Base-by-base conservation (phyloP, 208 protist species). In the Trypanosoma brucei region DNA sequence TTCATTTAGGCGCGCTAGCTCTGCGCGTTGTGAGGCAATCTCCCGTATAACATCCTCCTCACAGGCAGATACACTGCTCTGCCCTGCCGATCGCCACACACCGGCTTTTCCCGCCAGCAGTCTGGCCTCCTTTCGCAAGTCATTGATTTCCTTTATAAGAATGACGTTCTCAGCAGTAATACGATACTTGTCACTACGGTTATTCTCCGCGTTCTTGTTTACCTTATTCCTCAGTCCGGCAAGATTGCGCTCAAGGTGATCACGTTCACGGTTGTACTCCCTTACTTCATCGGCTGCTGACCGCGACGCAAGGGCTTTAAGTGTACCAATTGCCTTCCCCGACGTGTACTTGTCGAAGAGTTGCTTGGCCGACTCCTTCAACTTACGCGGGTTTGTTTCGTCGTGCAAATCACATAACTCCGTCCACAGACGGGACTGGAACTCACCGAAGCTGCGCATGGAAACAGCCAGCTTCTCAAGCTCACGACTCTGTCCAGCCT, bases 71-170 rank as follows among this genome's bases (percentile, higher is more conserved):
- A 76, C 64, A n/a, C 70, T 71, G n/a, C 13, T 62, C 0, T 78
- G 75, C 56, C 87, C 81, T 34, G 79, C 75, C 33, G 68, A 65
- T 7, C 74, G 76, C 66, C 84, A 59, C 45, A 89, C 56, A 30
- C 85, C 74, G 1, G 83, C 83, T 58, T 86, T 83, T 37, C 73
- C 84, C 22, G 84, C 79, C 51, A 97, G 66, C 39, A 83, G 75
- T 58, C 95, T 84, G 33, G 97, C 90, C 76, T 99, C 97, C 58
- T 96, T 91, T 45, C 97, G 87, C 56, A 99, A 77, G 55, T 97
- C 91, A 75, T 99, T 99, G 70, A 99, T 97, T 77, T 99, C 96
- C 54, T 75, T 76, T 55, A 98, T 94, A 3, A 99, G 84, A 49
- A 92, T 78, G 1, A 98, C 92, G 72, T 98, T 99, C 79, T 99